Conservation (phyloP, 177 flowering plant genomes). For the Vitis hybrid region DNA sequence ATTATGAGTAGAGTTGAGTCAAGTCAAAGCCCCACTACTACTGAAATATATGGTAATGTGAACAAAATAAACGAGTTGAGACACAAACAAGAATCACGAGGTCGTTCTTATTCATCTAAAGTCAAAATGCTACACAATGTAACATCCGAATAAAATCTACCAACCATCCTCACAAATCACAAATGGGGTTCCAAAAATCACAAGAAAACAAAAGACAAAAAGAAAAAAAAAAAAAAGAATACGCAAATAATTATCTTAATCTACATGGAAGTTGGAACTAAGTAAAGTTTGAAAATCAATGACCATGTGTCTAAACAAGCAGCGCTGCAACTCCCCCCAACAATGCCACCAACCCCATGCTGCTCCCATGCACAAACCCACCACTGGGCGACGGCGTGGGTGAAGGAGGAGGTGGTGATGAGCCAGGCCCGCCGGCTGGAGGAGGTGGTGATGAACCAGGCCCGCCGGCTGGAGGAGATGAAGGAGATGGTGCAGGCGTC, state of each 20-base stretch:
- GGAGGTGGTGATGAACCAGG: neutral
- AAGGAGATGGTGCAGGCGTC: neutral
- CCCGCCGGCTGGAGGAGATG: neutral
- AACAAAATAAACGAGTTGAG: neutral
- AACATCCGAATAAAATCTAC: constrained; percentile 17
- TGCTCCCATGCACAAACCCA: constrained; percentile 25
- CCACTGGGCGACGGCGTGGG: constrained; percentile 3
- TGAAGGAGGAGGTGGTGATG: constrained; percentile 3
- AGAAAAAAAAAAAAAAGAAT: constrained; percentile 13
- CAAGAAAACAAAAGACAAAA: neutral
- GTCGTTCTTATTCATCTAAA: constrained; percentile 24
- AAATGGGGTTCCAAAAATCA: constrained; percentile 17
- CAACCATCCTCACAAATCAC: constrained; percentile 19
- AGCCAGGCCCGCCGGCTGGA: neutral
- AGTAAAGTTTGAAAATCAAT: constrained; percentile 6
- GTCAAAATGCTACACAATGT: constrained; percentile 28
- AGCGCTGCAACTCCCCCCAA: constrained; percentile 32
- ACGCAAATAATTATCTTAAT: constrained; percentile 21
- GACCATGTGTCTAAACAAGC: constrained; percentile 10
- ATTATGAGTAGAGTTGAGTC: no score
- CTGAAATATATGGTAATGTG: no score
- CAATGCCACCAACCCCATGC: constrained; percentile 30
- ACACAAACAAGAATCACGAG: constrained; percentile 18
- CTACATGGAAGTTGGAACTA: constrained; percentile 8
- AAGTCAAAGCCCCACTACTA: no score